Conservation (phyloP, 2,329 filamentous ascomycete species). For the Metarhizium album region DNA sequence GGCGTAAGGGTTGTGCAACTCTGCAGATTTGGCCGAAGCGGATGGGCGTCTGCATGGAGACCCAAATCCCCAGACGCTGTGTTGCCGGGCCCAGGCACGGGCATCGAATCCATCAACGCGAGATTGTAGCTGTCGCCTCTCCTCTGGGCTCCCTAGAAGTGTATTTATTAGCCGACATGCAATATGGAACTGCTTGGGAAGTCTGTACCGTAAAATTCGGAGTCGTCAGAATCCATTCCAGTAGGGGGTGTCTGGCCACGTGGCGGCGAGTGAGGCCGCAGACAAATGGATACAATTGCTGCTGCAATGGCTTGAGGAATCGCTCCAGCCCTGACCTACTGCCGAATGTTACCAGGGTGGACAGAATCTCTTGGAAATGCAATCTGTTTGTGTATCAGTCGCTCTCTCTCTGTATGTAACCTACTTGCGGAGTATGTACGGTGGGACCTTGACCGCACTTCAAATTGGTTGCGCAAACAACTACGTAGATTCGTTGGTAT, state of each 20-base stretch:
- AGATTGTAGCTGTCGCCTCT: slow-evolving; percentile 35
- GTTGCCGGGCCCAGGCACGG: slow-evolving; percentile 27
- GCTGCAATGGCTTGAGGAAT: neutral
- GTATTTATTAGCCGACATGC: neutral
- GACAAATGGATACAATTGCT: neutral
- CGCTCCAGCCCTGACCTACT: neutral
- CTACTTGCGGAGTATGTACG: too few relatives aligned
- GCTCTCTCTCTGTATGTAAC: too few relatives aligned
- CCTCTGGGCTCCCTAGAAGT: slow-evolving; percentile 41
- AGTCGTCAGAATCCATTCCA: slow-evolving; percentile 35
- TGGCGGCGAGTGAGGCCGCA: neutral
- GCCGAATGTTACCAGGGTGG: neutral
- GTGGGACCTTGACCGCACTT: too few relatives aligned
- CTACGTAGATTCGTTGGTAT: too few relatives aligned
- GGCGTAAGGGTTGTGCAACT: slow-evolving; percentile 49
- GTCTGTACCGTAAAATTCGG: slow-evolving; percentile 46
- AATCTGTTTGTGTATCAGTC: neutral
- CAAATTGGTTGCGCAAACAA: too few relatives aligned
- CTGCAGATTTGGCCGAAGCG: slow-evolving; percentile 11
- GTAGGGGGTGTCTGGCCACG: too few relatives aligned
- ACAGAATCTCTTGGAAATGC: neutral
- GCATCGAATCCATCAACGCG: slow-evolving; percentile 40
- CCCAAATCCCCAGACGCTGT: slow-evolving; percentile 2
- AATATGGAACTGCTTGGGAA: neutral
- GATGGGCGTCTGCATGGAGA: neutral